Conservation (phyloP, 805 yeast genomes). For the Saccharomycopsis schoenii region DNA sequence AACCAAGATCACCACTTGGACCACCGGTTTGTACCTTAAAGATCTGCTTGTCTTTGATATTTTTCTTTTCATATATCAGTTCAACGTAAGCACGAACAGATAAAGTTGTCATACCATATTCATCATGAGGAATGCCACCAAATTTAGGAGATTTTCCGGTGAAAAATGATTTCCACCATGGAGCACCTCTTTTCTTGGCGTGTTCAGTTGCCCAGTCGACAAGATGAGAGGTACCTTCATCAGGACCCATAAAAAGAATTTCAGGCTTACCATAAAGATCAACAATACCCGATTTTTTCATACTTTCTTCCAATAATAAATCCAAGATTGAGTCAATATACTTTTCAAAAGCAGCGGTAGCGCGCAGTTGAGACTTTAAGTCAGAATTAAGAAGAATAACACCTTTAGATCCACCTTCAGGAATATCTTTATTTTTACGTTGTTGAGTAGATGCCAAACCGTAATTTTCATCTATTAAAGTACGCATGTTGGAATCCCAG, state of each 20-base stretch:
- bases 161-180: constrained; percentile 97
- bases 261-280: constrained; percentile 79
- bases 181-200: constrained; percentile 85
- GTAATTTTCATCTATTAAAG: constrained; percentile 92
- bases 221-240: constrained; percentile 92
- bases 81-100: constrained; percentile 89
- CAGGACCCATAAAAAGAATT: constrained; percentile 97
- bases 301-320: constrained; percentile 56
- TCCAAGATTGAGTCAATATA: constrained; percentile 89
- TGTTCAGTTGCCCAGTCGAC: constrained; percentile 97
- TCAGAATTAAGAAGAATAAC: constrained; percentile 80
- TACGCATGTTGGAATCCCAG: constrained; percentile 73
- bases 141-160: constrained; percentile 87
- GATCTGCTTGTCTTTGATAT: constrained; percentile 42
- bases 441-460: constrained; percentile 94
- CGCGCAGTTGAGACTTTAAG: constrained; percentile 58
- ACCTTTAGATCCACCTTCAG: constrained; percentile 99
- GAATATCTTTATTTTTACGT: constrained; percentile 93
- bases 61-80: constrained; percentile 73
- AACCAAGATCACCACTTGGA: constrained; percentile 96
- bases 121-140: constrained; percentile 98
- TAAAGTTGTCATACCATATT: constrained; percentile 93
- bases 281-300: constrained; percentile 74
- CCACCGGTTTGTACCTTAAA: constrained; percentile 95
- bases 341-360: constrained; percentile 80